Evolutionary conservation across 306 rosid genomes (phyloP).

Genomic region (Mucuna pruriens): DNA sequence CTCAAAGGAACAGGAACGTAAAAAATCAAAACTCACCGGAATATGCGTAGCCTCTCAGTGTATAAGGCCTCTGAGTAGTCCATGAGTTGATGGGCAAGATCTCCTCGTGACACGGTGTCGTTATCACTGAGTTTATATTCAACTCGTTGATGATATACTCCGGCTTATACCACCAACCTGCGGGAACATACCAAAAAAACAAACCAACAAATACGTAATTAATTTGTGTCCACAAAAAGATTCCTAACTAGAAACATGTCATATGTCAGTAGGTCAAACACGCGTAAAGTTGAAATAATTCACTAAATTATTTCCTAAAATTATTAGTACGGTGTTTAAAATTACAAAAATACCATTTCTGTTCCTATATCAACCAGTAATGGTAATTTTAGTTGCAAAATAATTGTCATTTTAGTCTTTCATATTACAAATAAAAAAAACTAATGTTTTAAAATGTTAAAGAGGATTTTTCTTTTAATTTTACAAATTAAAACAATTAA

Average conservation of each 20-base stretch:
- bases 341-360: too few species aligned
- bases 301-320: neutral
- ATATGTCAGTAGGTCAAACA: neutral
- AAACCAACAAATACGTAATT: neutral
- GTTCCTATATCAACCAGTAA: too few species aligned
- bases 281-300: too few species aligned
- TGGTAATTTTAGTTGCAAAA: too few species aligned
- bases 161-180: slow-evolving; percentile 96
- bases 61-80: slow-evolving; percentile 74
- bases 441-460: too few species aligned
- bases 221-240: neutral
- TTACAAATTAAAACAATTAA: neutral
- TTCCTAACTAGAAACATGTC: neutral
- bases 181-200: neutral
- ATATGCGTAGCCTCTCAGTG: slow-evolving; percentile 76
- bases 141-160: slow-evolving; percentile 82
- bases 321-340: too few species aligned
- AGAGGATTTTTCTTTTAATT: too few species aligned
- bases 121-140: slow-evolving; percentile 85
- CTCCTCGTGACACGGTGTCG: slow-evolving; percentile 86
- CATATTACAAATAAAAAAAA: too few species aligned
- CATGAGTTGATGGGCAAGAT: slow-evolving; percentile 76
- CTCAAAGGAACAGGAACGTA: neutral
- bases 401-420: too few species aligned
- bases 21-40: slow-evolving; percentile 60